Evolutionary conservation across 371 early-diverging fungal species (phyloP), one percentile per base, ranked within the genome.

Genomic region (Choanephora cucurbitarum): DNA sequence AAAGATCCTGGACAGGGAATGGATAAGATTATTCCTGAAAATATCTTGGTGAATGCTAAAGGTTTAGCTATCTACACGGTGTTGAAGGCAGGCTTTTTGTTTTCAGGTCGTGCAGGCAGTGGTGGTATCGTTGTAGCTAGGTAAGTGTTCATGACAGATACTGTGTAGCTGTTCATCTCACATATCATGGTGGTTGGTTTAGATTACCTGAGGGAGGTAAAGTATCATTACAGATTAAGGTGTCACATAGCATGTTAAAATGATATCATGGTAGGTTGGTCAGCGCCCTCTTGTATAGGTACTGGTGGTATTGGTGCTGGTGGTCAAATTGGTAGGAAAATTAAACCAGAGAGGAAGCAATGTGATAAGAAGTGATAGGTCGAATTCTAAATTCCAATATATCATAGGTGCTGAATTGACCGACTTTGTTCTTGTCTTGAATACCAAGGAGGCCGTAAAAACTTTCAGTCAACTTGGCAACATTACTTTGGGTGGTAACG

Each of bases 21-120:
- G 6, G 92, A 91, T 66, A 83, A 84, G 64, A 77, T 90, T 17
- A 92, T 93, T 57, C 94, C 94, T 28, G 62, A 78, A 0, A 68
- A 76, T 34, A 88, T 92, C 44, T 74, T 93, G 33, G 75, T 77
- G 44, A 80, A 79, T 44, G 96, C 96, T 23, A 91, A 92, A 62
- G 98, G 97, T 2, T 82, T 98, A 33, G 98, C 97, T 22, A 89
- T 98, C 22, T 77, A 95, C 55, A 88, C 92, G 0, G 95, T 98
- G 7, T 66, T 96, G 52, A 97, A 96, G 66, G 95, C 91, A 28
- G 98, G 96, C 0, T 94, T 95, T 57, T 70, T 94, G 24, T 96
- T 93, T 80, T 89, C 93, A 4, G 98, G 95, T 13, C 79, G 96
- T 33, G 84, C 85, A 14, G 98, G 98, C n/a, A 83, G 93, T 13